Evolutionary conservation across 2,329 filamentous ascomycete genomes (phyloP), one percentile per base, ranked within the genome.

Genomic region (Fusarium multiceps): DNA sequence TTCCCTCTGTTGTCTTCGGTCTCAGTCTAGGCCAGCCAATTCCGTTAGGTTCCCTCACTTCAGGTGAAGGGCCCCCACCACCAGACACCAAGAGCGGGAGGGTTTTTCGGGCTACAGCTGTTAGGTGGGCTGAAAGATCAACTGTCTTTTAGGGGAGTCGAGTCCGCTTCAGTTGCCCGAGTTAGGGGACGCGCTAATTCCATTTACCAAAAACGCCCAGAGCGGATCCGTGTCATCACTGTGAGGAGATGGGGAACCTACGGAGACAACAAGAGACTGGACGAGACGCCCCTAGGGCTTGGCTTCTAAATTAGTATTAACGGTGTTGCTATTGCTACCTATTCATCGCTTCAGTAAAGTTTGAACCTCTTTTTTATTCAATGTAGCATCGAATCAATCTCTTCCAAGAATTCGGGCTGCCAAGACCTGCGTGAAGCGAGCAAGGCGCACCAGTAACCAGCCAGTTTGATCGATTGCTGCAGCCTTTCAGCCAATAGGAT

Each of bases 191-290:
- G 18, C 23, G 32, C 48, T 51, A 51, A 51, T 51, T 27, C 8
- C 59, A 63, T 63, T 40, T 25, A 41, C 61, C 55, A 62, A 56
- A 63, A 53, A 50, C 47, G 62, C 63, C 53, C 43, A 66, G 43
- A 55, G 62, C 55, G 63, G 63, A 66, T 50, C 62, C 63, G 49
- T 71, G 63, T 49, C 50, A 68, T 68, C 63, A 68, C 45, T 47
- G 46, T 42, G 60, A 46, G 50, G 12, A 49, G 41, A 28, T 37
- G 45, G 45, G 28, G 25, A 46, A 46, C 32, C 16, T 37, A 18
- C 9, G 23, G 28, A 25, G 40, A 37, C 21, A 25, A 25, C 18
- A 51, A 32, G 14, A 41, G 48, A 27, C 13, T n/a, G 27, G 48
- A 27, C 32, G 32, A 27, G 45, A 47, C 25, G 23, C 16, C 41